A percentile compares a stretch with the other conserved stretches of the same genome.
Conservation (phyloP, 164 flowering plant species). For the Annona cherimola region DNA sequence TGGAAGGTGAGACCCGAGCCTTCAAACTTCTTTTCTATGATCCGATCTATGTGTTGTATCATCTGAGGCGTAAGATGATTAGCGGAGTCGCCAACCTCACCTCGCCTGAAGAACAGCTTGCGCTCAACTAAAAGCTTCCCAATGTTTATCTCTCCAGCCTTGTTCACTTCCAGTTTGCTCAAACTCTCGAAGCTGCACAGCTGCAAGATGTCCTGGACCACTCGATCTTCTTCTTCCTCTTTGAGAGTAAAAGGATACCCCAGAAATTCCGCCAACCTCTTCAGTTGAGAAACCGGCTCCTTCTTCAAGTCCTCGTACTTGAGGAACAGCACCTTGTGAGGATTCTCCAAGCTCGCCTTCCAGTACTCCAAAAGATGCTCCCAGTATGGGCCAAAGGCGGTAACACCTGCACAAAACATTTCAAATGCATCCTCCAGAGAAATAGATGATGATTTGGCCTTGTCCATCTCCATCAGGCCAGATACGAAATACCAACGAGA, state of each 20-base stretch:
- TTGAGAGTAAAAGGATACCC: slow-evolving; percentile 20
- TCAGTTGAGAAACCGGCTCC: slow-evolving; percentile 9
- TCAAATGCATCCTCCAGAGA: slow-evolving; percentile 28
- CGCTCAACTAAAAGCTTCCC: background rate
- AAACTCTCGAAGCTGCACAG: slow-evolving; percentile 8
- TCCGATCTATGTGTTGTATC: background rate
- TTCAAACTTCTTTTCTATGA: background rate
- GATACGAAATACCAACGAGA: slow-evolving; percentile 35
- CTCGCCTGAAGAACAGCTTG: background rate
- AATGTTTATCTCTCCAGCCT: background rate
- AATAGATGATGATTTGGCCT: background rate
- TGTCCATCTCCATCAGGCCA: background rate
- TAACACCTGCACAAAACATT: slow-evolving; percentile 26
- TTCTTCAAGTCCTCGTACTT: slow-evolving; percentile 37
- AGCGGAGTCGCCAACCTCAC: background rate
- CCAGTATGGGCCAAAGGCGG: slow-evolving; percentile 27
- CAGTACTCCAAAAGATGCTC: slow-evolving; percentile 8
- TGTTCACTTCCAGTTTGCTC: slow-evolving; percentile 9
- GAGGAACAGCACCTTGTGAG: slow-evolving; percentile 32
- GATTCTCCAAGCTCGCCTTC: slow-evolving; percentile 22
- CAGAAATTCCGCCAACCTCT: slow-evolving; percentile 32
- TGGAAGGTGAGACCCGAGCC: slow-evolving; percentile 2
- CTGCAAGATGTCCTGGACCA: background rate
- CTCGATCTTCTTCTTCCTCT: background rate
- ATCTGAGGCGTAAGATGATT: slow-evolving; percentile 1